phyloP scores from a whole-genome alignment of 148 eudicot species.

The Spergularia bocconei region DNA sequence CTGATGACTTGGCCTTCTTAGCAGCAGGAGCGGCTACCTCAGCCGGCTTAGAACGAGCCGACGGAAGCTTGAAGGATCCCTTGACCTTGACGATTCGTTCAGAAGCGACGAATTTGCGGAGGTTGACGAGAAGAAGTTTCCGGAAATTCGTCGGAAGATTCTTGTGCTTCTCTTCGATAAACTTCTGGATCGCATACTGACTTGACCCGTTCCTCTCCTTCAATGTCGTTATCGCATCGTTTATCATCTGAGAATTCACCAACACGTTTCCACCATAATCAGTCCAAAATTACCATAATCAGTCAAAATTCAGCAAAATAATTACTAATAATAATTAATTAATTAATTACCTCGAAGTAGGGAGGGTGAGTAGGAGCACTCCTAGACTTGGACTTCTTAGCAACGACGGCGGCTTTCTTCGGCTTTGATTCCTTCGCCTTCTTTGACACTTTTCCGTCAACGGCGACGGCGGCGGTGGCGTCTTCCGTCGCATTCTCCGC shows the following conservation, averaged over 20 bases:
- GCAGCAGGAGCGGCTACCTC: constrained; percentile 27
- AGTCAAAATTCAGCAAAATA: neutral
- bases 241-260: constrained; percentile 39
- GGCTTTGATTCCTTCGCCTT: constrained; percentile 33
- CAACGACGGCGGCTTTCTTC: constrained; percentile 26
- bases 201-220: constrained; percentile 70
- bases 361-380: constrained; percentile 47
- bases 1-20: constrained; percentile 18
- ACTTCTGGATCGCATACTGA: constrained; percentile 57
- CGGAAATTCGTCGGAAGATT: constrained; percentile 48
- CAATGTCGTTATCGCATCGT: constrained; percentile 47
- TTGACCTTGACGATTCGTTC: constrained; percentile 46
- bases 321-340: neutral
- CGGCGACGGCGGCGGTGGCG: constrained; percentile 20
- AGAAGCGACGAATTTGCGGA: constrained; percentile 41
- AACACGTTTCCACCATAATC: neutral
- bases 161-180: constrained; percentile 59
- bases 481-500: constrained; percentile 20
- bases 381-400: constrained; percentile 22
- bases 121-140: constrained; percentile 40
- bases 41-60: constrained; percentile 23
- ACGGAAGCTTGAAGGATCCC: constrained; percentile 47
- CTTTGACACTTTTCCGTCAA: constrained; percentile 18
- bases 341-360: constrained; percentile 44
- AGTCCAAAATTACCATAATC: neutral